These are phyloP conservation scores for Botryotinia convoluta DNA, from an alignment of 2,329 filamentous ascomycete species.

Conservation along the genomic window DNA sequence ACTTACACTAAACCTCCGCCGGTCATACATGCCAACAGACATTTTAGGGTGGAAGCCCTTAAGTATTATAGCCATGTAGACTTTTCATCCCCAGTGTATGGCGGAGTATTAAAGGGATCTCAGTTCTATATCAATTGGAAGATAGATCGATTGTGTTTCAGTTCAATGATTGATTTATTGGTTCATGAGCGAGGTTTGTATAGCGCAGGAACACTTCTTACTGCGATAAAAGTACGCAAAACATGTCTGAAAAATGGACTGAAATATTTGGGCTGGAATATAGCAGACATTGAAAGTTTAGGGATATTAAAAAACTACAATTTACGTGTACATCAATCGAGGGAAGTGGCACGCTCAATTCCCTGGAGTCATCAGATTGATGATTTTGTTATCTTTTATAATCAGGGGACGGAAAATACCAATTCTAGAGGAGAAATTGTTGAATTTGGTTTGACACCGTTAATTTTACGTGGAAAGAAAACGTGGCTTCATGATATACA, in stretches of 20 bases:
- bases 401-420: neutral
- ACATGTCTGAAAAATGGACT: neutral
- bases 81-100: neutral
- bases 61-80: neutral
- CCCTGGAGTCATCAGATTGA: neutral
- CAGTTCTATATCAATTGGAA: neutral
- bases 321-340: neutral
- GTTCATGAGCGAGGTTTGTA: neutral
- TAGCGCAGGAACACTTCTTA: neutral
- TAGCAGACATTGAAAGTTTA: neutral
- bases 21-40: neutral
- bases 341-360: neutral
- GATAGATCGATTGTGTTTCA: neutral
- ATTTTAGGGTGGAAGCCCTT: neutral
- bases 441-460: neutral
- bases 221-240: neutral
- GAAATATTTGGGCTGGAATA: neutral
- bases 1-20: neutral
- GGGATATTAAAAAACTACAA: neutral
- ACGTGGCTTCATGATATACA: neutral
- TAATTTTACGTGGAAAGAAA: neutral
- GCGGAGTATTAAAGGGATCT: neutral
- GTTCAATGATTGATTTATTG: neutral
- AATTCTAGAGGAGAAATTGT: neutral
- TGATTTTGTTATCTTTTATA: neutral